Evolutionary conservation across 345 rosid genomes (phyloP), one percentile per base, ranked within the genome.

Genomic region (Brassica nigra): DNA sequence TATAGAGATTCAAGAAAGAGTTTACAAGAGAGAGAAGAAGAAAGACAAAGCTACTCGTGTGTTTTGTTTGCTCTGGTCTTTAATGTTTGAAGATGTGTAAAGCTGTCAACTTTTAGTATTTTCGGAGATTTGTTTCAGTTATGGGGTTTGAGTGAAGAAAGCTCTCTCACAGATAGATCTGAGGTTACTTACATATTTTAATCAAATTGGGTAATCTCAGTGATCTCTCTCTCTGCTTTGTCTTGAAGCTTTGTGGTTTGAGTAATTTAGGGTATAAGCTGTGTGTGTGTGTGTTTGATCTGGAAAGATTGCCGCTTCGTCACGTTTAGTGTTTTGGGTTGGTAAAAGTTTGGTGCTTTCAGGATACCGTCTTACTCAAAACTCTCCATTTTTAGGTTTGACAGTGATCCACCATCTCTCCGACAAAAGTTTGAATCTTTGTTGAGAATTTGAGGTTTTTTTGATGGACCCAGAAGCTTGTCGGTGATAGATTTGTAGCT

Each of bases 271-370:
- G 62, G 62, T 57, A 18, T 57, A 57, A 57, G 62, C 62, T 57
- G 49, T 42, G 62, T 20, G 47, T 39, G 62, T 55, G 49, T 42
- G 62, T 49, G 18, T 49, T 49, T 57, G 62, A 57, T 57, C 62
- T 57, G 28, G 62, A 57, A 57, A 57, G 62, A 7, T 57, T 57
- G 62, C 62, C 29, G 62, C 62, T 57, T 57, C 62, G 27, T 57
- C 62, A 57, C 62, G 62, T 57, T 57, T 57, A 54, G 59, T 54
- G 9, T 16, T 62, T 5, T 52, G 55, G 61, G 61, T 54, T 54
- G 61, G 61, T 54, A 18, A 54, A 54, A 54, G 61, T 54, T 54
- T 54, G 61, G 61, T 54, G 61, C 61, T 54, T 52, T 54, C 61
- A 54, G 61, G 27, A 54, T 2, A 54, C 61, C 16, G 58, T 52